Conservation (phyloP, 2,329 filamentous ascomycete genomes). For the Emergomyces pasteurianus region DNA sequence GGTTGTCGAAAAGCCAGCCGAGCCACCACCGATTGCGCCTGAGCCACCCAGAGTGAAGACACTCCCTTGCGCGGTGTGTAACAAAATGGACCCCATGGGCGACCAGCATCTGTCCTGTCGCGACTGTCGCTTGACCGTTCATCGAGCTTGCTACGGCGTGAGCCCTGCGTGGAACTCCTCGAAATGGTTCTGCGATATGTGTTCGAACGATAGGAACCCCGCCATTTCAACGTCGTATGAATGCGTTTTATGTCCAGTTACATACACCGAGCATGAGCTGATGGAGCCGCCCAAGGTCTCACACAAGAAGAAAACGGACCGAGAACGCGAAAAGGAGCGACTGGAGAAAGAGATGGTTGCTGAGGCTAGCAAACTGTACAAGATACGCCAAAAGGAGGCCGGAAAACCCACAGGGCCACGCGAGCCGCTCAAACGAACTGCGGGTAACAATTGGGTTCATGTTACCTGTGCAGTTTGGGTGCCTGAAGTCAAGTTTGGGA, state of each 20-base stretch:
- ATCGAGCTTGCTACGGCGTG: constrained; percentile 87
- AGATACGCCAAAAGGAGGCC: constrained; percentile 68
- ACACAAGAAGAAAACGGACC: constrained; percentile 82
- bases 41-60: constrained; percentile 66
- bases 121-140: constrained; percentile 83
- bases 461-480: constrained; percentile 88
- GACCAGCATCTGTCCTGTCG: constrained; percentile 67
- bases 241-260: constrained; percentile 81
- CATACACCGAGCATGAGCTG: constrained; percentile 68
- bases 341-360: constrained; percentile 72
- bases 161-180: constrained; percentile 52
- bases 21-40: constrained; percentile 53
- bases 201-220: constrained; percentile 82
- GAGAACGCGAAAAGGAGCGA: constrained; percentile 79
- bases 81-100: constrained; percentile 56
- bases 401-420: constrained; percentile 74
- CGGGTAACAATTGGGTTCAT: constrained; percentile 97
- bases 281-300: constrained; percentile 68
- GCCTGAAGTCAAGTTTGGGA: constrained; percentile 84
- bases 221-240: constrained; percentile 89
- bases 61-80: constrained; percentile 78
- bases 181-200: constrained; percentile 96
- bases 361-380: constrained; percentile 69
- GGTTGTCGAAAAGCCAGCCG: constrained; percentile 42
- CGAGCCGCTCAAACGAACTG: constrained; percentile 84